Evolutionary conservation across 2,329 filamentous ascomycete genomes (phyloP).

Genomic region (Acrodontium crateriforme): DNA sequence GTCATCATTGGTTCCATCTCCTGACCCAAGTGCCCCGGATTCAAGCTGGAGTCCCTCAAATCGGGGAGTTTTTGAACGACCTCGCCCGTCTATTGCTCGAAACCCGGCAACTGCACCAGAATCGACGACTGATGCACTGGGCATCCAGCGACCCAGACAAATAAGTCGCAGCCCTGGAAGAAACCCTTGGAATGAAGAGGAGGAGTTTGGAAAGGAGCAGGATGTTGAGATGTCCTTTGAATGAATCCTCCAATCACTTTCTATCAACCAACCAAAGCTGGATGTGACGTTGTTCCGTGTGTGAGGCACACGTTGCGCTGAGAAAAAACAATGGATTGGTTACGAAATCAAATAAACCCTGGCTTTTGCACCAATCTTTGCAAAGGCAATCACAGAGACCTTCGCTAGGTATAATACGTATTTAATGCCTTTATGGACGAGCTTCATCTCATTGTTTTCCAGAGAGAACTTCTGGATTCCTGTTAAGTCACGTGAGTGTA

Average conservation of each 20-base stretch:
- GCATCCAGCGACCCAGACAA: slow-evolving; percentile 1
- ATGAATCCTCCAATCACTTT: slow-evolving; percentile 7
- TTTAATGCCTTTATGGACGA: too few species aligned
- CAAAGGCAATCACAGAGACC: too few species aligned
- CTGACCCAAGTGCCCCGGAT: slow-evolving; percentile 2
- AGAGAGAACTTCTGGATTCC: too few species aligned
- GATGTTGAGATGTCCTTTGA: slow-evolving; percentile 37
- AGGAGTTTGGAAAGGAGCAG: slow-evolving; percentile 33
- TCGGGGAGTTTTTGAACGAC: slow-evolving; percentile 1
- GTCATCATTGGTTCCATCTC: slow-evolving; percentile 1
- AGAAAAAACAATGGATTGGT: too few species aligned
- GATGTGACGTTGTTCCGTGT: too few species aligned
- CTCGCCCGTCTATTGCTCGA: slow-evolving; percentile 1
- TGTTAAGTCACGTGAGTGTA: too few species aligned
- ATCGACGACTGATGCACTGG: neutral
- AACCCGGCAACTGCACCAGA: neutral
- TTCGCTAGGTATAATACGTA: too few species aligned
- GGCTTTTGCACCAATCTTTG: too few species aligned
- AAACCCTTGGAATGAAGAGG: slow-evolving; percentile 36
- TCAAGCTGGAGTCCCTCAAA: neutral
- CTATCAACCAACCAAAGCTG: too few species aligned
- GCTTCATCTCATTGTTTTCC: too few species aligned
- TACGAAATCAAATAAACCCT: too few species aligned
- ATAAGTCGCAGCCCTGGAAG: slow-evolving; percentile 10
- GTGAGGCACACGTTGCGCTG: too few species aligned